Conservation (phyloP, 805 yeast species). For the Blastobotrys americana region DNA sequence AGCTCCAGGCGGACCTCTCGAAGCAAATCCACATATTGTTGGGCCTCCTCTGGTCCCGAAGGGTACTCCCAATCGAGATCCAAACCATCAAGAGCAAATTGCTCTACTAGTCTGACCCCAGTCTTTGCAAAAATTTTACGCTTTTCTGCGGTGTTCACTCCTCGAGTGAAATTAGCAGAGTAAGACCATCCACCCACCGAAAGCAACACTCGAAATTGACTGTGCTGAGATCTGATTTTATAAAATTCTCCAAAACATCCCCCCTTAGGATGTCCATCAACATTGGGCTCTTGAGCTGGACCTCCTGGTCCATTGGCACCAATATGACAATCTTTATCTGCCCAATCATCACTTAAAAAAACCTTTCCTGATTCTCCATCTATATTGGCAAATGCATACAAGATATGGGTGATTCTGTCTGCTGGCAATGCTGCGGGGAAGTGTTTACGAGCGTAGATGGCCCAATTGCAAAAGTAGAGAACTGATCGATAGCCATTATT, state of each 20-base stretch:
- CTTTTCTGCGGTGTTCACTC: constrained; percentile 33
- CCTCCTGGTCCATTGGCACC: constrained; percentile 12
- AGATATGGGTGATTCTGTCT: constrained; percentile 52
- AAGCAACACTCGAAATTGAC: constrained; percentile 50
- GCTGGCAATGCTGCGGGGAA: constrained; percentile 57
- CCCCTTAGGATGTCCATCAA: constrained; percentile 7
- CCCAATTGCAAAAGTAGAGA: constrained; percentile 40
- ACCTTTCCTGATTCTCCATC: constrained; percentile 48
- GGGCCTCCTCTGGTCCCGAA: constrained; percentile 38
- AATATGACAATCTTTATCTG: constrained; percentile 39
- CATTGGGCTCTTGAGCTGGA: not conserved
- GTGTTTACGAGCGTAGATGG: constrained; percentile 54
- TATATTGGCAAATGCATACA: constrained; percentile 69
- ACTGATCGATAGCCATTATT: constrained; percentile 14
- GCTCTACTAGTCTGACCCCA: constrained; percentile 40
- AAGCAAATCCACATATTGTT: constrained; percentile 39
- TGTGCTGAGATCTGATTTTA: constrained; percentile 37
- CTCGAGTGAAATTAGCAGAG: constrained; percentile 42
- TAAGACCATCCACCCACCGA: constrained; percentile 82
- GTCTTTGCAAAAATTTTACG: constrained; percentile 44
- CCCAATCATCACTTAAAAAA: constrained; percentile 53
- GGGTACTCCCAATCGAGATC: constrained; percentile 97
- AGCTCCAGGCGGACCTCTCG: constrained; percentile 36
- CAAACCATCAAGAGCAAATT: constrained; percentile 75
- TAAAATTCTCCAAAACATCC: constrained; percentile 50